A percentile compares a stretch with the other conserved stretches of the same genome.
Conservation (phyloP, 2,329 filamentous ascomycete species). For the Neoarthrinium moseri region DNA sequence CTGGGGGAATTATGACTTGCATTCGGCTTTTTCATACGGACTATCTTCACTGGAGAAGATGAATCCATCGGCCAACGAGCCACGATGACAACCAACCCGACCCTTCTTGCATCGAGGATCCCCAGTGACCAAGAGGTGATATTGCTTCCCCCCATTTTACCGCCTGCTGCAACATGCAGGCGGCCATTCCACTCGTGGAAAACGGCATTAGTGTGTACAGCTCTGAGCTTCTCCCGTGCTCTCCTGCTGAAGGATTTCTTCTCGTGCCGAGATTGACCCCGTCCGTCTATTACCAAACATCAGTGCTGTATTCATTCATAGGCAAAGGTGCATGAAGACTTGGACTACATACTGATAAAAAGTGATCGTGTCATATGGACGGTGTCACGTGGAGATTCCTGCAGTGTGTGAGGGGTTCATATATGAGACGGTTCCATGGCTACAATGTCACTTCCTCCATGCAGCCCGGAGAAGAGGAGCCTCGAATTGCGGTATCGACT, state of each 20-base stretch:
- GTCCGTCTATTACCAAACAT: slow-evolving; percentile 66
- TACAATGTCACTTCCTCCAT: no score
- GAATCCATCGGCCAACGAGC: slow-evolving; percentile 27
- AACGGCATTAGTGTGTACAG: slow-evolving; percentile 53
- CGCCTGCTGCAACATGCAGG: background rate
- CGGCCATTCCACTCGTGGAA: background rate
- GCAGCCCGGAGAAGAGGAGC: no score
- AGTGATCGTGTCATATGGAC: no score
- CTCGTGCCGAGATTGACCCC: slow-evolving; percentile 47
- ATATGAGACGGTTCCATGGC: no score
- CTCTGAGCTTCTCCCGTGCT: slow-evolving; percentile 40
- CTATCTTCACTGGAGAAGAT: slow-evolving; percentile 28
- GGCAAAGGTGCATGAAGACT: slow-evolving; percentile 62
- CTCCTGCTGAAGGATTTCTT: slow-evolving; percentile 45
- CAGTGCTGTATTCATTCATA: slow-evolving; percentile 37
- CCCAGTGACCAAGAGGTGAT: no score
- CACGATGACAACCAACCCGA: slow-evolving; percentile 23
- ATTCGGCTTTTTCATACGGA: slow-evolving; percentile 27
- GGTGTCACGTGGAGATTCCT: no score
- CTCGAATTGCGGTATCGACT: no score
- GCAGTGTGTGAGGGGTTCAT: no score
- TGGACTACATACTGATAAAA: slow-evolving; percentile 52
- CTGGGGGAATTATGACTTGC: slow-evolving; percentile 33
- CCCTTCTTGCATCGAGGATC: no score
- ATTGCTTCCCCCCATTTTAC: background rate